Evolutionary conservation across 2,329 filamentous ascomycete genomes (phyloP), one percentile per base, ranked within the genome.

Genomic region (Xylariaceae sp.): DNA sequence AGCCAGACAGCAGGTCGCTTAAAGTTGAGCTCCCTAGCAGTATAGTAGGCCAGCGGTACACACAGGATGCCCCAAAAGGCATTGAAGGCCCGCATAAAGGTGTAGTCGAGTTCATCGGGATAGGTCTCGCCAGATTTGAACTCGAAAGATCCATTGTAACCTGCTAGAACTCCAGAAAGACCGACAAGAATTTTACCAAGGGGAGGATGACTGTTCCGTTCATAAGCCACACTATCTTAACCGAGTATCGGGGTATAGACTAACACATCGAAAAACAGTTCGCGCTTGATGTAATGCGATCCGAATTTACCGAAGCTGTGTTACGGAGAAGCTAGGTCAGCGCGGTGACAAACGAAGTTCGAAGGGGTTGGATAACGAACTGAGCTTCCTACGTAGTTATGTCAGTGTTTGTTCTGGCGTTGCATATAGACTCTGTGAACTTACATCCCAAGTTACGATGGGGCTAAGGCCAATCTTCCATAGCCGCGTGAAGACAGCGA

Each of bases 111-210:
- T 70, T 98, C 91, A 65, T 88, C 86, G 10, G 95, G 95, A 73
- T 99, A 99, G 52, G 85, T 92, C 71, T 98, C 95, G 73, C 95
- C 95, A 51, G 93, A 98, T 77, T 99, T 99, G 84, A 99, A 99
- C 72, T 99, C 95, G 77, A 99, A 99, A 3, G 93, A 96, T 56
- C 95, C 95, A 79, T 99, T 99, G 81, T 99, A 99, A 64, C 93
- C 93, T 65, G 93, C 96, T 59, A 99, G 83, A 71, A 96, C 96
- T 72, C 95, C 95, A 6, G 95, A 98, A 49, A 99, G 83, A 61
- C 95, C 95, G 67, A 99, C 93, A 54, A 99, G 87, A 86, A 99
- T 98, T 81, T 99, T 99, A 73, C 95, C 95, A 59, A 99, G 86
- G 52, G 95, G 95, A 63, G 95, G 95, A 75, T 96, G 65, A 29